Evolutionary conservation across 139 green algal genomes (phyloP).

Genomic region (Tetradesmus lagerheimii): DNA sequence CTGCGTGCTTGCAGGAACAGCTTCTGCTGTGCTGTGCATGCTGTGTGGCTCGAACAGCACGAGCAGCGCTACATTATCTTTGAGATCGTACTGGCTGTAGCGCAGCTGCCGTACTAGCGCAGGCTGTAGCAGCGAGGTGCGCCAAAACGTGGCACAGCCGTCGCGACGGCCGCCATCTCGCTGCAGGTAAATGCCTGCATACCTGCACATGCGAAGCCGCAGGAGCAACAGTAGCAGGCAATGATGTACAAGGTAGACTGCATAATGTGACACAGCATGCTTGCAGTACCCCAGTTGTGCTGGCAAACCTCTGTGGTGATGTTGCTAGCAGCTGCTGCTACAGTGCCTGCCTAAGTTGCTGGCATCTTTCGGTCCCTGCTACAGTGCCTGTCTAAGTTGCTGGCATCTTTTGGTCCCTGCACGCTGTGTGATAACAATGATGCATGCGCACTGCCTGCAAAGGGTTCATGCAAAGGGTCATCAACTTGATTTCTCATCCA

Average conservation of each 20-base stretch:
- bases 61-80: constrained; percentile 89
- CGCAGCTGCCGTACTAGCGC: constrained; percentile 59
- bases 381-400: too few relatives aligned
- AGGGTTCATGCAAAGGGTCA: too few relatives aligned
- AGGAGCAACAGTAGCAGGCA: background rate
- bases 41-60: constrained; percentile 49
- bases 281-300: background rate
- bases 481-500: too few relatives aligned
- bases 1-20: background rate
- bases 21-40: background rate
- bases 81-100: constrained; percentile 68
- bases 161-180: constrained; percentile 63
- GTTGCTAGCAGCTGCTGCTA: too few relatives aligned
- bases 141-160: constrained; percentile 85
- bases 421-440: too few relatives aligned
- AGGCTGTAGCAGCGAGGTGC: constrained; percentile 52
- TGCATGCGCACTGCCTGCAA: too few relatives aligned
- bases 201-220: constrained; percentile 58
- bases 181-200: constrained; percentile 64
- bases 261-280: background rate
- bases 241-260: too few relatives aligned
- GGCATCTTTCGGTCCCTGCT: too few relatives aligned
- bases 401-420: too few relatives aligned
- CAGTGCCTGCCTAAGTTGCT: too few relatives aligned
- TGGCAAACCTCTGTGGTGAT: too few relatives aligned